Base-by-base conservation (phyloP, 495 filamentous ascomycete species). In the Neurospora pannonica region DNA sequence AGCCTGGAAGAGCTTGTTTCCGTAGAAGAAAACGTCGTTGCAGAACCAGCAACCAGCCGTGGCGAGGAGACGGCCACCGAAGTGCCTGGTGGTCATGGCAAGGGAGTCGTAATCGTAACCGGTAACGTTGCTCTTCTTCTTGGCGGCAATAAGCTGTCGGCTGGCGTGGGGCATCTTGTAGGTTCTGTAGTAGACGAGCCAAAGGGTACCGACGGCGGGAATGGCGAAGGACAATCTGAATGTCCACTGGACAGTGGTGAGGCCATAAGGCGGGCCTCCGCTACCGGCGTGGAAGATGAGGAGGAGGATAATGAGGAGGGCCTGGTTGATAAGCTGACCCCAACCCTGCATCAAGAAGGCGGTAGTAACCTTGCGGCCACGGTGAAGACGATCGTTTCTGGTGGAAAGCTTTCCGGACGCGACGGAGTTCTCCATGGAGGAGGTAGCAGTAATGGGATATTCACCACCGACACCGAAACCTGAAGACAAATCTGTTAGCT, bases 311-410 rank as follows among this genome's bases (percentile, higher is more conserved):
- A 97, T 97, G 62, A 97, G 87, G 69, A 96, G 81, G 73, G 89
- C 90, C 82, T 97, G 94, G 88, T 97, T 97, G 84, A 92, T 86
- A 79, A 97, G 92, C 81, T 97, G 94, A 78, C 94, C 94, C 94
- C 94, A 97, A 69, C 94, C 94, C 81, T 97, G 94, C 94, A 97
- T 97, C 84, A 97, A 84, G 85, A 97, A 97, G 39, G 94, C 94
- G 81, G 89, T 92, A 71, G 93, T 96, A 78, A 97, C 94, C 82
- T 95, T 95, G 79, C 94, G 91, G 69, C 94, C 94, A 81, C 94
- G 93, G 86, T 97, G 94, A 62, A 97, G 88, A 82, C 94, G 92
- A 80, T 97, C 94, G 28, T 96, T 93, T 75, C 89, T 90, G 74
- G 94, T 95, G 10, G 94, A 97, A 42, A 97, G 83, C 79, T 91